Evolutionary conservation across 75 land plant genomes (phyloP).

Genomic region (Cryptomeria japonica): DNA sequence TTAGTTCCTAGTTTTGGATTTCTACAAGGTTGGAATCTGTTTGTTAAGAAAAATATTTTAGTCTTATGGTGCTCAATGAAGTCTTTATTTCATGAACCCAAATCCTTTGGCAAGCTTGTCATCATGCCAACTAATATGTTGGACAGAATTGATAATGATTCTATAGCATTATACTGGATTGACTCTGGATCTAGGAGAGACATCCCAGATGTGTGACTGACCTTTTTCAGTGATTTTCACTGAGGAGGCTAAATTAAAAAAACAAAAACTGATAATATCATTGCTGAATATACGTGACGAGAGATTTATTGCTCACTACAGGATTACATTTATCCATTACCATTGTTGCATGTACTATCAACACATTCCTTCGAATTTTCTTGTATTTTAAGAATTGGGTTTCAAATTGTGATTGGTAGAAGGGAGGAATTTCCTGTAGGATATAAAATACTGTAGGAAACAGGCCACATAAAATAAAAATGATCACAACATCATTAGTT

Average conservation of each 20-base stretch:
- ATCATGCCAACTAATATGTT: not conserved
- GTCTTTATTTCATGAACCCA: not conserved
- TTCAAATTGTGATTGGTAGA: not conserved
- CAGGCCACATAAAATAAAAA: not conserved
- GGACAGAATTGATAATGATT: not conserved
- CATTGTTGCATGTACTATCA: not conserved
- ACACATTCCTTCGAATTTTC: not conserved
- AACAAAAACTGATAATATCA: too few relatives aligned
- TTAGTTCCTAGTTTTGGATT: not conserved
- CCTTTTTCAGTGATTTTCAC: not conserved
- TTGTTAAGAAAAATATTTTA: not conserved
- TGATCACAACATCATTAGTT: not conserved
- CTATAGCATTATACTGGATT: not conserved
- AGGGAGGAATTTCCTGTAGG: not conserved
- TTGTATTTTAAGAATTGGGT: not conserved
- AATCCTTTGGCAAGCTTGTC: not conserved
- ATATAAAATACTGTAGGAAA: not conserved
- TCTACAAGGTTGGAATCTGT: not conserved
- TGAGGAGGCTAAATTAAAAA: not conserved
- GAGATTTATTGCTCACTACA: not conserved
- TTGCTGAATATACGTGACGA: not conserved
- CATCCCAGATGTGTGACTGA: not conserved
- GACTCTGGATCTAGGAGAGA: not conserved
- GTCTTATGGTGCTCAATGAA: not conserved
- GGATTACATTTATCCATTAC: not conserved